phyloP scores from a whole-genome alignment of 2,329 filamentous ascomycete genomes.

The Coleophoma crateriformis region DNA sequence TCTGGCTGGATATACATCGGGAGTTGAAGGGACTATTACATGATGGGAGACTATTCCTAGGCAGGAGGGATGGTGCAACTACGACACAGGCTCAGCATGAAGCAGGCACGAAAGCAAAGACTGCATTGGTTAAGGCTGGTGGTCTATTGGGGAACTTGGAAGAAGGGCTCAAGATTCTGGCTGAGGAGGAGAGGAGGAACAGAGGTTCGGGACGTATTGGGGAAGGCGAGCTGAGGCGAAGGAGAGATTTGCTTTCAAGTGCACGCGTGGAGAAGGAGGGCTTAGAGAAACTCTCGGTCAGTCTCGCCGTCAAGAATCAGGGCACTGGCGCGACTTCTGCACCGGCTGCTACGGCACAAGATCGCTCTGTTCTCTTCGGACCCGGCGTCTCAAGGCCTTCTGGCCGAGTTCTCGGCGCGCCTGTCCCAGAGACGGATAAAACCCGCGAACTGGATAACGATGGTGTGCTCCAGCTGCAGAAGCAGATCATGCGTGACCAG shows the following conservation, averaged over 20 bases:
- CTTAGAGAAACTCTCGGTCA: conserved; percentile 66
- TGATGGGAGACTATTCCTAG: conserved; percentile 60
- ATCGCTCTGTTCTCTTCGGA: conserved; percentile 43
- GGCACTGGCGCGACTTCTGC: conserved; percentile 13
- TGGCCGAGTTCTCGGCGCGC: conserved; percentile 67
- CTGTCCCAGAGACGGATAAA: conserved; percentile 67
- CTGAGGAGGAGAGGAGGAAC: conserved; percentile 35
- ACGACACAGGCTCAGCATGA: conserved; percentile 51
- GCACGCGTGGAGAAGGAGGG: conserved; percentile 71
- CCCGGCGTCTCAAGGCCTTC: conserved; percentile 30
- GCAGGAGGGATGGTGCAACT: conserved; percentile 58
- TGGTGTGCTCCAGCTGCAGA: conserved; percentile 68
- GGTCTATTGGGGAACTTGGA: conserved; percentile 58
- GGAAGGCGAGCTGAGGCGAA: conserved; percentile 67
- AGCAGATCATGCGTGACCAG: conserved; percentile 68
- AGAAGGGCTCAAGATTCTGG: conserved; percentile 56
- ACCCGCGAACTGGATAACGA: conserved; percentile 73
- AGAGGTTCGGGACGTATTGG: conserved; percentile 41
- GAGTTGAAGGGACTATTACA: conserved; percentile 70
- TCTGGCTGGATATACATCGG: conserved; percentile 72
- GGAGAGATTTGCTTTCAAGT: conserved; percentile 64
- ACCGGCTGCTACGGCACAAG: conserved; percentile 22
- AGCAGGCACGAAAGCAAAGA: conserved; percentile 69
- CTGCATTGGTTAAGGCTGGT: conserved; percentile 62
- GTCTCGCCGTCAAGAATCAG: conserved; percentile 40